Evolutionary conservation across 129 eudicot genomes (phyloP).

Genomic region (Artemisia annua): DNA sequence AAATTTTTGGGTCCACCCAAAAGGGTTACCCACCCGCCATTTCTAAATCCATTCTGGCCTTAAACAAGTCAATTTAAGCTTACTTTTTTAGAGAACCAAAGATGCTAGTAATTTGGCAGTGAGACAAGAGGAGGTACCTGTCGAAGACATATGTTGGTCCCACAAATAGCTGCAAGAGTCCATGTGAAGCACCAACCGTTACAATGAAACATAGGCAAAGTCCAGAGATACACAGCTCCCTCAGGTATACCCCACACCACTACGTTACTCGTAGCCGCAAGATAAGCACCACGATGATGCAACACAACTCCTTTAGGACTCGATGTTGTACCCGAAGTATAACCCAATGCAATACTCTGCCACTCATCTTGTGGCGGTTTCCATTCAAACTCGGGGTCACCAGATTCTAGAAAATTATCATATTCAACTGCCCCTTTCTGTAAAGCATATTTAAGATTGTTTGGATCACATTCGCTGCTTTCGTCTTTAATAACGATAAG

Average conservation of each 20-base stretch:
- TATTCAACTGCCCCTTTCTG: constrained; percentile 67
- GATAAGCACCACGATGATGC: constrained; percentile 92
- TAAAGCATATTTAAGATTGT: constrained; percentile 63
- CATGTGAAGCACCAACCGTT: constrained; percentile 95
- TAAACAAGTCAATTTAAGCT: too few species aligned
- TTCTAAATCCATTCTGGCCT: too few species aligned
- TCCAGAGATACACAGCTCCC: constrained; percentile 85
- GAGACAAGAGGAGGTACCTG: constrained; percentile 45
- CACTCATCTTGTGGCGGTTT: constrained; percentile 85
- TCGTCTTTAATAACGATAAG: constrained; percentile 68
- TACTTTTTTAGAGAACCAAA: too few species aligned
- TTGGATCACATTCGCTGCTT: constrained; percentile 57
- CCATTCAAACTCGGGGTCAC: constrained; percentile 71
- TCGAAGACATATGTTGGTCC: constrained; percentile 82
- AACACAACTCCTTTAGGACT: constrained; percentile 94
- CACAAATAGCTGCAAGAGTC: constrained; percentile 86
- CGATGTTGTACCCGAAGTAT: constrained; percentile 96
- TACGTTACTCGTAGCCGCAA: constrained; percentile 53
- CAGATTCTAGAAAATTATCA: constrained; percentile 74
- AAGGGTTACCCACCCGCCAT: too few species aligned
- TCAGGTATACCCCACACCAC: constrained; percentile 65
- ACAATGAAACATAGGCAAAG: constrained; percentile 96
- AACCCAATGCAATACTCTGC: constrained; percentile 80
- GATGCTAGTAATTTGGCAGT: too few species aligned
- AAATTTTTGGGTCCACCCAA: too few species aligned